Evolutionary conservation across 1,284 basidiomycete species (phyloP), one percentile per base, ranked within the genome.

Genomic region (Melampsora americana): DNA sequence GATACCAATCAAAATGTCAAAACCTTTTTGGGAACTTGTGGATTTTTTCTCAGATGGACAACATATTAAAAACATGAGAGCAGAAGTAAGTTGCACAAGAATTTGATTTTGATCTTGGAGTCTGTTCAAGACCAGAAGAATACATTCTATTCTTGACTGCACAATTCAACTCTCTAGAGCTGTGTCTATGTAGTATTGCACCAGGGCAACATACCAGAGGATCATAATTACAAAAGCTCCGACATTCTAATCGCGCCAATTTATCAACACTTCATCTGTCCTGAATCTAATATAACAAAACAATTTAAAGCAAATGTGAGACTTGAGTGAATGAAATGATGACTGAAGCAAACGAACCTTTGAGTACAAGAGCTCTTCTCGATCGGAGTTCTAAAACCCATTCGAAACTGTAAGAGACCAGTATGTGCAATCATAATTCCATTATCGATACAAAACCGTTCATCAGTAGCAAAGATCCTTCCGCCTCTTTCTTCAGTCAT

Each of bases 361-460:
- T 97, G 94, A 6, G 93, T 97, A 79, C 92, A 94, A 46, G 88
- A 90, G 77, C 90, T 93, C 82, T 95, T 88, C 56, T 86, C 83
- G 44, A 97, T 81, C 2, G 90, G 87, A 0, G 93, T 96, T 64
- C 84, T 84, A 79, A 89, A 87, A n/a, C 95, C 95, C 93, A 96
- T 98, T 6, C 96, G 87, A 83, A 89, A 93, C 77, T 90, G 89
- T 50, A 99, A 86, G 65, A 99, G 85, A 32, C 95, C 95, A 1
- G 96, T 96, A 83, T 99, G 96, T 0, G 96, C 96, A 76, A 99
- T 99, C 96, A 99, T 99, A 81, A 99, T 95, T 2, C 96, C 96
- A 81, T 99, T 99, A 84, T 99, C 96, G 78, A 99, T 98, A 83
- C 95, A 98, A 84, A 96, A 98, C 93, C 93, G 87, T 84, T 98